Conservation (phyloP, 2,329 filamentous ascomycete species). For the Aspergillus persii region DNA sequence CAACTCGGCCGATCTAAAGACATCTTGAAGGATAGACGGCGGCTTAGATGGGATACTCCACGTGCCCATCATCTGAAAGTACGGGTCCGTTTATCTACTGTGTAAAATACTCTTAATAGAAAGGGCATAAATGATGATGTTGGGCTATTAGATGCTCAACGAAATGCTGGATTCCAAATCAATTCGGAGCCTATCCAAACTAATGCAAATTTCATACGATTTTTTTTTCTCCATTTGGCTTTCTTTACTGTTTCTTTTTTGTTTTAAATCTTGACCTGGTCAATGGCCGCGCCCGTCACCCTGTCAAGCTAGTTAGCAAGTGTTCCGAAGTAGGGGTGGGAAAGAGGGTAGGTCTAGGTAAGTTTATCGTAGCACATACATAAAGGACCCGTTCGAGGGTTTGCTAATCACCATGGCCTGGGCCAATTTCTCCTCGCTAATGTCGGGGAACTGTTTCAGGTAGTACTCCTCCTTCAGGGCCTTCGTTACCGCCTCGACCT, state of each 20-base stretch:
- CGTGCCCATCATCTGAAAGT: not conserved
- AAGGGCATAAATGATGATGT: not conserved
- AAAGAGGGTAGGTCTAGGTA: not conserved
- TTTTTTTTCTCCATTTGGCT: conserved; percentile 8
- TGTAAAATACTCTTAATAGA: not conserved
- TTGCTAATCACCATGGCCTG: conserved; percentile 85
- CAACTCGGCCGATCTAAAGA: not conserved
- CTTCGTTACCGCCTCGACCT: conserved; percentile 72
- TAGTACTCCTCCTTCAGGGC: conserved; percentile 84
- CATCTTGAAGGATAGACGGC: not conserved
- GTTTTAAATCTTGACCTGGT: conserved; percentile 28
- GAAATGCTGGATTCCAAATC: conserved; percentile 4
- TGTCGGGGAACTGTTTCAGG: conserved; percentile 64
- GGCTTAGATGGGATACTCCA: not conserved
- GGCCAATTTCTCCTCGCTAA: conserved; percentile 69
- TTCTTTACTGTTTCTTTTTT: conserved; percentile 3
- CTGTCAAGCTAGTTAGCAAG: conserved; percentile 24
- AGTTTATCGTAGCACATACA: conserved; percentile 30
- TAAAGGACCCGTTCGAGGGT: conserved; percentile 54
- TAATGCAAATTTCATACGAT: not conserved
- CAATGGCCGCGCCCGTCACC: conserved; percentile 39
- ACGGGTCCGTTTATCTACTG: not conserved
- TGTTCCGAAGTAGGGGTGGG: not conserved
- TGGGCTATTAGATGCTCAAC: not conserved
- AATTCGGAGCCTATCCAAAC: conserved; percentile 8